Conservation (phyloP, 495 filamentous ascomycete species). For the Aspergillus egyptiacus region DNA sequence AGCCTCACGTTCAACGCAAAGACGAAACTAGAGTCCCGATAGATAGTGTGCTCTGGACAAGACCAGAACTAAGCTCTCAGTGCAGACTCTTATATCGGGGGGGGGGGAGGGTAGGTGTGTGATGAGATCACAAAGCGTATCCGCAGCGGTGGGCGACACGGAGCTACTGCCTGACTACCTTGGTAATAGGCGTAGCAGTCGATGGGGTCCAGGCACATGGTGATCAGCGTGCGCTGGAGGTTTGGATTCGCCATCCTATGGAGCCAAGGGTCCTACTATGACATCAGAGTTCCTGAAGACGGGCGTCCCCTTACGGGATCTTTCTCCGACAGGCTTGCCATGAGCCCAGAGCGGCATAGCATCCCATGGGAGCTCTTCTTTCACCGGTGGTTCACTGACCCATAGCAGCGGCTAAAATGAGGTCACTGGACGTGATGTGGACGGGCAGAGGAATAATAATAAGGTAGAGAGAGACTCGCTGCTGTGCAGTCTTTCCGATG, state of each 20-base stretch:
- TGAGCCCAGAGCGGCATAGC: background rate
- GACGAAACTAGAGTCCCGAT: background rate
- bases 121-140: conserved; percentile 15
- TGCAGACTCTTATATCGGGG: background rate
- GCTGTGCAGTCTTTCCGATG: too few relatives aligned
- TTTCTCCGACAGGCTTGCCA: background rate
- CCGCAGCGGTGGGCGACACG: too few relatives aligned
- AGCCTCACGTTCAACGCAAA: too few relatives aligned
- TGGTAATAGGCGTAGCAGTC: too few relatives aligned
- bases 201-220: background rate
- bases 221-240: background rate
- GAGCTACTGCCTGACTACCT: too few relatives aligned
- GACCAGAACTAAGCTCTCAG: background rate
- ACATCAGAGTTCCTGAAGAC: conserved; percentile 15
- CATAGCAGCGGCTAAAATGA: too few relatives aligned
- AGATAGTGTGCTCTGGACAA: background rate
- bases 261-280: conserved; percentile 1
- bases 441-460: too few relatives aligned
- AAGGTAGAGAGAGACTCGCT: too few relatives aligned
- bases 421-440: too few relatives aligned
- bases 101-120: background rate
- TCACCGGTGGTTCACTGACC: too few relatives aligned
- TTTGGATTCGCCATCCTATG: conserved; percentile 1
- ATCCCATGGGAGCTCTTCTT: too few relatives aligned
- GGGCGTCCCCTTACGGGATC: background rate